Percentiles rank a stretch among this genome's conserved stretches.
Conservation (phyloP, 805 yeast species). For the Blastobotrys americana region DNA sequence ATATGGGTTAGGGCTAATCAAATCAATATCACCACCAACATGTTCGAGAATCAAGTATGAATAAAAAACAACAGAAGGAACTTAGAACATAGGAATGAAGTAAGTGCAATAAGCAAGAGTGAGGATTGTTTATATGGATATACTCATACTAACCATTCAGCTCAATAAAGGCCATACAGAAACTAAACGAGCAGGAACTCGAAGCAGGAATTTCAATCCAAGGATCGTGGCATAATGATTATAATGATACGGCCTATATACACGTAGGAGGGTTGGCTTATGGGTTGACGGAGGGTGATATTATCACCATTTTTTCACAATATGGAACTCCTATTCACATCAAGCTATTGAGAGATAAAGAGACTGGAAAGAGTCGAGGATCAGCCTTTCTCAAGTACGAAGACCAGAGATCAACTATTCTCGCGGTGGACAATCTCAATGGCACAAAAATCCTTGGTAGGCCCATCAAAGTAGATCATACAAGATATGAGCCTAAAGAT, state of each 20-base stretch:
- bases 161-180: slow-evolving; percentile 37
- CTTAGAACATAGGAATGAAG: too few relatives aligned
- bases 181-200: slow-evolving; percentile 61
- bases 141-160: too few relatives aligned
- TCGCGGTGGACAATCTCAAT: slow-evolving; percentile 85
- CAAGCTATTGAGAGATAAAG: slow-evolving; percentile 57
- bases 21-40: too few relatives aligned
- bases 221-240: slow-evolving; percentile 90
- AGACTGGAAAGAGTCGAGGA: slow-evolving; percentile 60
- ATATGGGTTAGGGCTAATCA: too few relatives aligned
- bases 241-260: slow-evolving; percentile 65
- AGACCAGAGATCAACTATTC: slow-evolving; percentile 67
- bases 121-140: too few relatives aligned
- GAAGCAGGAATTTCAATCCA: slow-evolving; percentile 47
- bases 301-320: slow-evolving; percentile 75
- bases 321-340: slow-evolving; percentile 80
- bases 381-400: slow-evolving; percentile 80
- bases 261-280: slow-evolving; percentile 66
- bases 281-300: slow-evolving; percentile 65
- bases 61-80: too few relatives aligned
- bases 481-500: slow-evolving; percentile 48
- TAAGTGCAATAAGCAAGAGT: too few relatives aligned
- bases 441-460: slow-evolving; percentile 53
- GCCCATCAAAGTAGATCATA: slow-evolving; percentile 61
- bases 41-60: too few relatives aligned